Base-by-base conservation (phyloP, 225 moss, liverwort and hornwort genomes). In the Bryum argenteum region DNA sequence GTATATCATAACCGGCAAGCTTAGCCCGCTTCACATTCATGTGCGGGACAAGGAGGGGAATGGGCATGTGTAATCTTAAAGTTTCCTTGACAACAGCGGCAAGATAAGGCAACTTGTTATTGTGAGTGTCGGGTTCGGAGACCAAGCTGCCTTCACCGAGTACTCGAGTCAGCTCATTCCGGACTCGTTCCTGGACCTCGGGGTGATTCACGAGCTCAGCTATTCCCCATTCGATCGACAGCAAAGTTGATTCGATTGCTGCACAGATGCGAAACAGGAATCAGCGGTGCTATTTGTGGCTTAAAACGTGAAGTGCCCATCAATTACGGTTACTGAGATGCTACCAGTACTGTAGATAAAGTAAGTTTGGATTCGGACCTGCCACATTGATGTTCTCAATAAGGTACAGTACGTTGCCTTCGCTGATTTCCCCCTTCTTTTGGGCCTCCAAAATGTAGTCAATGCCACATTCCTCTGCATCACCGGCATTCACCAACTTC, bases 331-430 rank as follows among this genome's bases (percentile, higher is more conserved):
- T 59, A 52, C 19, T 9, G 39, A 67, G 10, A 18, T 21, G 33
- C 26, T 50, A 8, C 42, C 21, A 13, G 1, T 55, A 24, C 33
- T 33, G 33, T 33, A 2, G 41, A 22, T 45, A 39, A 54, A 14
- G 67, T 39, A 65, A 38, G 23, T 51, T 43, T 53, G 63, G 33
- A 55, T 63, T 54, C 38, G 13, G 76, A 90, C 87, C 82, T 71
- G 91, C 87, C 18, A 89, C 75, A 44, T 86, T 86, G 64, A 92
- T 86, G 50, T 90, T 89, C 71, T 92, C 88, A 45, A 88, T 81
- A 14, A 89, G 87, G 75, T 88, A 88, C 11, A 89, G 84, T 4
- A 92, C 85, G n/a, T 83, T 88, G 44, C 71, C 82, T 61, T 82
- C 79, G 50, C 73, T 88, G 42, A 85, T 84, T 24, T 86, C 84